Evolutionary conservation across 768 basidiomycete genomes (phyloP).

Genomic region (Amanita inopinata): DNA sequence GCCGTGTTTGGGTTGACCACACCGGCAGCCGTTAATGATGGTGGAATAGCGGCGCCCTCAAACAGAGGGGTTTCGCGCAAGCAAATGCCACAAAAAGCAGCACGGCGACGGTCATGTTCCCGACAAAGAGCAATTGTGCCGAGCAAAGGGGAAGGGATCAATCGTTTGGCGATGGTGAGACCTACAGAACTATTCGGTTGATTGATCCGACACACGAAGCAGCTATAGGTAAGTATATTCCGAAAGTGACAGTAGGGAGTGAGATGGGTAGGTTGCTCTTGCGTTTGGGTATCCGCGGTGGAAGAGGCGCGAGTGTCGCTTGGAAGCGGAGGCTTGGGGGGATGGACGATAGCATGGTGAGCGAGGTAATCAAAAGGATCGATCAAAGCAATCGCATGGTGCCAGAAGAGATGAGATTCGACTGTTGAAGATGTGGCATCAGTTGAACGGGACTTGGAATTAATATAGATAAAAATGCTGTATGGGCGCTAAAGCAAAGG

Average conservation of each 20-base stretch:
- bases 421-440: constrained; percentile 31
- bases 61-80: constrained; percentile 48
- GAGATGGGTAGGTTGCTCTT: constrained; percentile 22
- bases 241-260: constrained; percentile 55
- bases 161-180: constrained; percentile 40
- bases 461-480: constrained; percentile 9
- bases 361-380: constrained; percentile 53
- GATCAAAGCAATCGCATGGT: constrained; percentile 47
- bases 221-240: constrained; percentile 42
- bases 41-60: constrained; percentile 18
- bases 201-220: constrained; percentile 65
- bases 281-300: constrained; percentile 18
- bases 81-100: constrained; percentile 57
- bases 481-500: constrained; percentile 4
- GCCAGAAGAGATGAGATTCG: constrained; percentile 64
- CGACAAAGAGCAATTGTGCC: constrained; percentile 45
- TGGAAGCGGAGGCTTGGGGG: constrained; percentile 29
- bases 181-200: constrained; percentile 40
- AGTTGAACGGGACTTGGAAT: constrained; percentile 5
- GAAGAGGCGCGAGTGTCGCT: constrained; percentile 24
- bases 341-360: constrained; percentile 36
- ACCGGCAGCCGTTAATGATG: constrained; percentile 12
- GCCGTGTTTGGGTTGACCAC: constrained; percentile 20
- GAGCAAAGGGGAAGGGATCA: constrained; percentile 29
- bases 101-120: constrained; percentile 47